Evolutionary conservation across 768 basidiomycete genomes (phyloP).

Genomic region (Gelatoporia subvermispora): DNA sequence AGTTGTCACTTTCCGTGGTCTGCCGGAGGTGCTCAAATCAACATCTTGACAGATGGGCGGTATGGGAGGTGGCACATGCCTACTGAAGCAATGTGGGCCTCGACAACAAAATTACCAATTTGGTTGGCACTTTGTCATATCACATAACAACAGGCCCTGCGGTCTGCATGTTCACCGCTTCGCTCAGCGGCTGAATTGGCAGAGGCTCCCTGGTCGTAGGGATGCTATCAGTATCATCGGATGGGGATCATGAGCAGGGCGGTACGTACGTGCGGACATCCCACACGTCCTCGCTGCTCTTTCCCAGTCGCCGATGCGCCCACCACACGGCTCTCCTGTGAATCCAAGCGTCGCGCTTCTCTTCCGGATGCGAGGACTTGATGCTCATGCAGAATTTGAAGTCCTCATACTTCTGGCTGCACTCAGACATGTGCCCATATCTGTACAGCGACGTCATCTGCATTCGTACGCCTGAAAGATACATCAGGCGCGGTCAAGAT

Average conservation of each 20-base stretch:
- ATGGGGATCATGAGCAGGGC: neutral
- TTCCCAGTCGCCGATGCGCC: conserved; percentile 68
- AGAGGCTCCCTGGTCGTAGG: too few species aligned
- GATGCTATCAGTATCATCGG: neutral
- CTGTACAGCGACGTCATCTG: conserved; percentile 87
- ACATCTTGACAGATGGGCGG: too few species aligned
- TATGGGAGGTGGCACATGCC: too few species aligned
- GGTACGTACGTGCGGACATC: conserved; percentile 69
- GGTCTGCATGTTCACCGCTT: too few species aligned
- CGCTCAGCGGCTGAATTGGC: too few species aligned
- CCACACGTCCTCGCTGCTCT: conserved; percentile 96
- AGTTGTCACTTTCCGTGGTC: too few species aligned
- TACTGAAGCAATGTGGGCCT: too few species aligned
- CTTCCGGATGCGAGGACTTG: conserved; percentile 73
- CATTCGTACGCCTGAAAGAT: conserved; percentile 57
- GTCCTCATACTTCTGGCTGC: conserved; percentile 76
- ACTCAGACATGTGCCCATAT: conserved; percentile 68
- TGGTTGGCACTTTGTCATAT: too few species aligned
- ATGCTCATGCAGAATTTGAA: conserved; percentile 93
- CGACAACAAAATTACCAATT: too few species aligned
- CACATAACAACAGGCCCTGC: too few species aligned
- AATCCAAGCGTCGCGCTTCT: conserved; percentile 81
- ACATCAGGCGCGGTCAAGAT: neutral
- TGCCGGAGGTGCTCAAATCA: too few species aligned
- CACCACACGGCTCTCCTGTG: conserved; percentile 89